Conservation (phyloP, 2,329 filamentous ascomycete genomes). For the Aplosporella prunicola region DNA sequence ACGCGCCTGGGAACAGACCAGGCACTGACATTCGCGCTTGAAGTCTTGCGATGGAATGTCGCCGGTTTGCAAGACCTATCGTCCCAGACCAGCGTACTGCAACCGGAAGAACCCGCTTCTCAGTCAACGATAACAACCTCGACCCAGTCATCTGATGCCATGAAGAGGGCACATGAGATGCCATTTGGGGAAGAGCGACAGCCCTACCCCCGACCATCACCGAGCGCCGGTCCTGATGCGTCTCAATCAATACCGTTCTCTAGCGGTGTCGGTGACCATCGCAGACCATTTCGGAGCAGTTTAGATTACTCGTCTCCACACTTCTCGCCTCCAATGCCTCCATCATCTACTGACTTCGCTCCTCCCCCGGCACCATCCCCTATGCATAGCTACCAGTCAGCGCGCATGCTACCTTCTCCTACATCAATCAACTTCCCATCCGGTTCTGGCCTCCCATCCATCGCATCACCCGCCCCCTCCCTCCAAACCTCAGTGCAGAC, state of each 20-base stretch:
- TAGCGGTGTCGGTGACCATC: too few relatives aligned
- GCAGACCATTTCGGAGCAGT: too few relatives aligned
- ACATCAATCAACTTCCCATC: slow-evolving; percentile 23
- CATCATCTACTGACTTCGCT: slow-evolving; percentile 1
- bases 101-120: too few relatives aligned
- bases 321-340: neutral
- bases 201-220: too few relatives aligned
- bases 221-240: too few relatives aligned
- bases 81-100: neutral
- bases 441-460: slow-evolving; percentile 14
- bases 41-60: slow-evolving; percentile 5
- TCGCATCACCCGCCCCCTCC: slow-evolving; percentile 5
- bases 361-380: slow-evolving; percentile 1
- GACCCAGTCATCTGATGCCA: too few relatives aligned
- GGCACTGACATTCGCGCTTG: slow-evolving; percentile 4
- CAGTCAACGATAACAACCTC: too few relatives aligned
- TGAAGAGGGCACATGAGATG: too few relatives aligned
- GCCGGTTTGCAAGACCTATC: slow-evolving; percentile 4
- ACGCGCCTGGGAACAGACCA: slow-evolving; percentile 4
- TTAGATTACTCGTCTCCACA: too few relatives aligned
- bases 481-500: slow-evolving; percentile 20
- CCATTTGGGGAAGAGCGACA: too few relatives aligned
- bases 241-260: too few relatives aligned
- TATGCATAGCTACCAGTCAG: slow-evolving; percentile 1
- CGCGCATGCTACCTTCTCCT: slow-evolving; percentile 21